Percentiles rank a stretch among this genome's conserved stretches.
Conservation (phyloP, 2,329 filamentous ascomycete genomes). For the Sclerotinia trifoliorum region DNA sequence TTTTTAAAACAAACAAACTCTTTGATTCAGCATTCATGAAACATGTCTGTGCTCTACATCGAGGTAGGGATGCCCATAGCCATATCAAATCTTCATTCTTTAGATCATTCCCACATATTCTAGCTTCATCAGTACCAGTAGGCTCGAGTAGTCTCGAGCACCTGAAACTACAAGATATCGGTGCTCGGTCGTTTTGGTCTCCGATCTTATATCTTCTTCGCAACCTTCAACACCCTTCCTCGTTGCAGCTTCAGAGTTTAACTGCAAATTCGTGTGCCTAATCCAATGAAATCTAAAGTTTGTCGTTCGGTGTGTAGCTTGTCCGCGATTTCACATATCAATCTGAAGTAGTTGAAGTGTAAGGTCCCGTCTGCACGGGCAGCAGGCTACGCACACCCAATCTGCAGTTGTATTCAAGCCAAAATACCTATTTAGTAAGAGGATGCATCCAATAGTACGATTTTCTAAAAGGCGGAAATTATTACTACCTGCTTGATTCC, state of each 20-base stretch:
- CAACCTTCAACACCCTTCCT: background rate
- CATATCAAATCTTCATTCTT: background rate
- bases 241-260: background rate
- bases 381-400: constrained; percentile 7
- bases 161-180: constrained; percentile 11
- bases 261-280: background rate
- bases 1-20: background rate
- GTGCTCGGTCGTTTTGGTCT: constrained; percentile 14
- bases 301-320: background rate
- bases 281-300: constrained; percentile 11
- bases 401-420: background rate
- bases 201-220: constrained; percentile 7
- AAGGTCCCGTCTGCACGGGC: constrained; percentile 13
- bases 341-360: constrained; percentile 2
- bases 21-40: constrained; percentile 10
- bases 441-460: background rate
- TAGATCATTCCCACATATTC: background rate
- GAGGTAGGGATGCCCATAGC: background rate
- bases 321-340: constrained; percentile 4
- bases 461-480: background rate
- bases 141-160: constrained; percentile 6
- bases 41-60: background rate
- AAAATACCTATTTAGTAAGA: constrained; percentile 17
- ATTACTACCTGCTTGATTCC: constrained; percentile 9
- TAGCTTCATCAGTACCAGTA: background rate